phyloP scores from a whole-genome alignment of 306 rosid species.

The Carpinus fangiana region DNA sequence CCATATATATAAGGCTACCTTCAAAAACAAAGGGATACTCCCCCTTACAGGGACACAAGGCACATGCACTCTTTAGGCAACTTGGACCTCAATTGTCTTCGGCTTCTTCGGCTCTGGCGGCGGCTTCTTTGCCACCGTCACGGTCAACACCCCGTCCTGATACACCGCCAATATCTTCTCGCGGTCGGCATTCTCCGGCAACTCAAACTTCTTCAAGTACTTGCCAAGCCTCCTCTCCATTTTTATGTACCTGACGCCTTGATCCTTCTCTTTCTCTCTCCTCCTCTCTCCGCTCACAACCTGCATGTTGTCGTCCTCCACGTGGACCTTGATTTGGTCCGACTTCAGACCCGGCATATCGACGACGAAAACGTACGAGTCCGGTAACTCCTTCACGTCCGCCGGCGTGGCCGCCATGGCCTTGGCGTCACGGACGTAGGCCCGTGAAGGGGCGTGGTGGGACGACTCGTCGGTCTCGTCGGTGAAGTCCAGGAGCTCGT shows the following conservation, averaged over 20 bases:
- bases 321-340: constrained; percentile 35
- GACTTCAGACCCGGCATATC: constrained; percentile 43
- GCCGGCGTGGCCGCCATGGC: constrained; percentile 43
- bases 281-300: constrained; percentile 52
- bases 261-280: constrained; percentile 35
- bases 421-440: constrained; percentile 38
- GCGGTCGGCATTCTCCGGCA: constrained; percentile 42
- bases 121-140: constrained; percentile 36
- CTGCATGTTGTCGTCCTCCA: constrained; percentile 39
- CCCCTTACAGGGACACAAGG: too few species aligned
- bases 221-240: constrained; percentile 64
- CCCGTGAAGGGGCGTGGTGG: constrained; percentile 33
- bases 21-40: too few species aligned
- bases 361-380: constrained; percentile 26
- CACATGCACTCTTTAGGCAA: not conserved
- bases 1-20: not conserved
- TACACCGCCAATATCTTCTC: constrained; percentile 38
- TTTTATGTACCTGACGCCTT: constrained; percentile 34
- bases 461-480: constrained; percentile 35
- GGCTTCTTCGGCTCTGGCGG: constrained; percentile 50
- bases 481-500: constrained; percentile 45
- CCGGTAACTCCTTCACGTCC: constrained; percentile 37
- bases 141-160: constrained; percentile 46
- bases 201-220: constrained; percentile 43
- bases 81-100: constrained; percentile 35